A percentile compares a stretch with the other conserved stretches of the same genome.
phyloP scores from a whole-genome alignment of 441 rosid genomes.

The Flueggea neowawraea region DNA sequence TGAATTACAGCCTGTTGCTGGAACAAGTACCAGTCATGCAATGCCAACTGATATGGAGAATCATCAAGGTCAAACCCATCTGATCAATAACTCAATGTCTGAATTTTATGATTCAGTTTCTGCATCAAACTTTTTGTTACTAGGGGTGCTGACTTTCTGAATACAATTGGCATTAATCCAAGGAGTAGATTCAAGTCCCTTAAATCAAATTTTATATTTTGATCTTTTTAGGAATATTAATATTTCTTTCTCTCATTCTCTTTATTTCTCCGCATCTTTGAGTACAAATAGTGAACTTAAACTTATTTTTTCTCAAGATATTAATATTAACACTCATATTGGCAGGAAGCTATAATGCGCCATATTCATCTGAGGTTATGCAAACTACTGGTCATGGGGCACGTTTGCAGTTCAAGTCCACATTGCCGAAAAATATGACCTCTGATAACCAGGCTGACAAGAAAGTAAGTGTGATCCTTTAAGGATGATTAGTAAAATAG shows the following conservation, averaged over 20 bases:
- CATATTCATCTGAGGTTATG: conserved; percentile 45
- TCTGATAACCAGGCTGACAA: conserved; percentile 52
- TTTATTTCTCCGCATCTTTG: no score
- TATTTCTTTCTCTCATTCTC: no score
- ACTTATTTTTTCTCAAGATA: no score
- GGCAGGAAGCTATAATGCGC: conserved; percentile 56
- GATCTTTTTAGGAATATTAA: no score
- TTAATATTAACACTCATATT: conserved; percentile 14
- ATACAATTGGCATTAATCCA: not conserved
- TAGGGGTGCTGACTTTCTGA: not conserved
- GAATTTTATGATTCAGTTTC: not conserved
- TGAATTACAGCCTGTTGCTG: conserved; percentile 54
- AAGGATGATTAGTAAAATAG: not conserved
- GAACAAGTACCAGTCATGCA: conserved; percentile 61
- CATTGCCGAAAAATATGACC: conserved; percentile 50
- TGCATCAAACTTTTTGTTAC: not conserved
- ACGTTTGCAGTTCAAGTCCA: conserved; percentile 60
- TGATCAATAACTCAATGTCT: not conserved
- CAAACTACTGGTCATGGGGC: conserved; percentile 50
- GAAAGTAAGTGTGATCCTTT: conserved; percentile 47
- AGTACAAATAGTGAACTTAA: no score
- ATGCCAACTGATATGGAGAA: conserved; percentile 45
- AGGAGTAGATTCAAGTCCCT: no score
- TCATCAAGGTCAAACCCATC: conserved; percentile 62
- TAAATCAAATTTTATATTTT: no score